A percentile compares a stretch with the other conserved stretches of the same genome.
Conservation (phyloP, 129 eudicot species). For the Kitagawia praeruptora region DNA sequence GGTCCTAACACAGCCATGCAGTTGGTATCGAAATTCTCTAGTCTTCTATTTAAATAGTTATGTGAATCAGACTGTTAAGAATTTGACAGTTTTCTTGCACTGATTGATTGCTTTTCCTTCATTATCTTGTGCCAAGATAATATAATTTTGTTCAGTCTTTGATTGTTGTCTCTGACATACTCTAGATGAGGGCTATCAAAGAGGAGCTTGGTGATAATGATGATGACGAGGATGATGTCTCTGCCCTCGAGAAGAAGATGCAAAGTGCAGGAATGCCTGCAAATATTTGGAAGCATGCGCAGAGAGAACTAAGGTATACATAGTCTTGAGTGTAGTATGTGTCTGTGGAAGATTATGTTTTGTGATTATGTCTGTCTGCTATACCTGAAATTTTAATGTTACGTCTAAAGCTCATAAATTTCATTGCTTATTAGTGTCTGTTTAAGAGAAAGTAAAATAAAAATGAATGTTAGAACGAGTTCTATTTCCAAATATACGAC, state of each 20-base stretch:
- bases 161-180: neutral
- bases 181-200: constrained; percentile 95
- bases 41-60: neutral
- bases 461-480: neutral
- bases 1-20: neutral
- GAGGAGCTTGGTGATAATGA: constrained; percentile 99
- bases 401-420: neutral
- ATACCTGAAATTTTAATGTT: neutral
- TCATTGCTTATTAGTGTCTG: neutral
- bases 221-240: constrained; percentile 97
- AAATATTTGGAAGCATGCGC: constrained; percentile 97
- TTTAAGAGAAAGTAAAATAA: neutral
- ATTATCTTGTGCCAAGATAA: neutral
- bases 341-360: neutral
- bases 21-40: neutral
- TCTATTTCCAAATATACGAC: neutral
- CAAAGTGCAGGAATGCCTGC: constrained; percentile 95
- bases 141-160: neutral
- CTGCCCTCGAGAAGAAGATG: constrained; percentile 93
- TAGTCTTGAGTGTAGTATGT: neutral
- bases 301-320: constrained; percentile 78
- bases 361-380: neutral
- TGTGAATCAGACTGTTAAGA: neutral
- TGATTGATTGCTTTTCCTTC: neutral
- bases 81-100: neutral